Base-by-base conservation (phyloP, 192 early-diverging fungal genomes). In the Backusella parvicylindrica region DNA sequence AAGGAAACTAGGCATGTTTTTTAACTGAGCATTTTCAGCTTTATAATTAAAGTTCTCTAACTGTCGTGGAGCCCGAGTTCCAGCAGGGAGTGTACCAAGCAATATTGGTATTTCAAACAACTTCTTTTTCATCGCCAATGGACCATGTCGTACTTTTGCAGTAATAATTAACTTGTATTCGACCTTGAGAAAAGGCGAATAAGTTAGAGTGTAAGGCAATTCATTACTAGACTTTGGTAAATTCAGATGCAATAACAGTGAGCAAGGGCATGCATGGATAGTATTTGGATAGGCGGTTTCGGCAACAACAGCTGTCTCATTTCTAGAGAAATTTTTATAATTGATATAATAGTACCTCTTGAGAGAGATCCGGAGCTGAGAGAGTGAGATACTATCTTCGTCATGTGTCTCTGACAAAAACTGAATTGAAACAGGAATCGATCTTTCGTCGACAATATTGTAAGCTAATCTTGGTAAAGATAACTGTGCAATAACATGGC, bases 21-120 rank as follows among this genome's bases (percentile, higher is more conserved):
- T 33, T 12, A 68, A 13, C 12, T 33, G 36, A 3, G 0, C 35
- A 23, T 68, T 68, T 23, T 68, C 66, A 13, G 11, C 38, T 23
- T 38, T 38, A 37, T 68, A 18, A 2, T 33, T 38, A 36, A 37
- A 68, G 7, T 7, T 12, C 11, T 68, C 35, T 18, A 68, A 36
- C 12, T 68, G 66, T 23, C 66, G n/a, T 5, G 71, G 71, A 2
- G 50, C 50, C 15, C 12, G 49, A 1, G 30, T 26, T 1, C 71
- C 71, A 30, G 50, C n/a, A 13, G 71, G 53, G 15, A 72, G 35
- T 40, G 71, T 72, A 2, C 71, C 71, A n/a, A 72, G 50, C 4
- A 26, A 13, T 23, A 72, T 60, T 6, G 71, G 71, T 63, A 40
- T 60, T 16, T 56, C 71, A 72, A 49, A 72, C 35, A 72, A 15